These are phyloP conservation scores for Lactarius akahatsu DNA, from an alignment of 768 basidiomycete species.

Conservation along the genomic window DNA sequence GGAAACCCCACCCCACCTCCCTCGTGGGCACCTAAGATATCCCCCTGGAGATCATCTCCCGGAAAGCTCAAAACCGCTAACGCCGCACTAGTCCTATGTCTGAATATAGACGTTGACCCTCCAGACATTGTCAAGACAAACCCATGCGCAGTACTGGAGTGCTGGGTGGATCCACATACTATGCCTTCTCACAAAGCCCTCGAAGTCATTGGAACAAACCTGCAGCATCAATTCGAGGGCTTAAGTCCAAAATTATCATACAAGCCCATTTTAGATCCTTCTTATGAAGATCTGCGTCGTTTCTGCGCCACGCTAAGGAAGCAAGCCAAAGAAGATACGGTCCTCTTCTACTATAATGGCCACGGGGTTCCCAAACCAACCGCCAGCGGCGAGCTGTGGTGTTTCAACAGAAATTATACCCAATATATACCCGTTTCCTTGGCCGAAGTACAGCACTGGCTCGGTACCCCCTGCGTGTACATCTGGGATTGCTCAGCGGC, in stretches of 20 bases:
- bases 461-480: conserved; percentile 93
- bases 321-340: conserved; percentile 89
- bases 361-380: conserved; percentile 98
- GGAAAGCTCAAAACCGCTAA: conserved; percentile 90
- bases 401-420: conserved; percentile 95
- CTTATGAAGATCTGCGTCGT: conserved; percentile 87
- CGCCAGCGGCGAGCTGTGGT: conserved; percentile 94
- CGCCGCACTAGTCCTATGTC: conserved; percentile 84
- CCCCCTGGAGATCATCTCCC: conserved; percentile 78
- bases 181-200: conserved; percentile 92
- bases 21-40: conserved; percentile 60
- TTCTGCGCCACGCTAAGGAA: conserved; percentile 82
- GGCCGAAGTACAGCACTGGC: conserved; percentile 89
- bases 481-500: conserved; percentile 99
- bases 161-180: conserved; percentile 95
- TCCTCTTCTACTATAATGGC: conserved; percentile 97
- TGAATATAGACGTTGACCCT: conserved; percentile 97
- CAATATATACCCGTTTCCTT: conserved; percentile 98
- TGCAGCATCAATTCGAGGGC: conserved; percentile 94
- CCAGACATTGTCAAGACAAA: conserved; percentile 97
- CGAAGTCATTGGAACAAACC: conserved; percentile 88
- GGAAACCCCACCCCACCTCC: conserved; percentile 79
- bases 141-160: conserved; percentile 92
- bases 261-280: conserved; percentile 93
- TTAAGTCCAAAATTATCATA: conserved; percentile 92